These are phyloP conservation scores for Gonapodya sp. DNA, from an alignment of 192 early-diverging fungal genomes.

Conservation along the genomic window DNA sequence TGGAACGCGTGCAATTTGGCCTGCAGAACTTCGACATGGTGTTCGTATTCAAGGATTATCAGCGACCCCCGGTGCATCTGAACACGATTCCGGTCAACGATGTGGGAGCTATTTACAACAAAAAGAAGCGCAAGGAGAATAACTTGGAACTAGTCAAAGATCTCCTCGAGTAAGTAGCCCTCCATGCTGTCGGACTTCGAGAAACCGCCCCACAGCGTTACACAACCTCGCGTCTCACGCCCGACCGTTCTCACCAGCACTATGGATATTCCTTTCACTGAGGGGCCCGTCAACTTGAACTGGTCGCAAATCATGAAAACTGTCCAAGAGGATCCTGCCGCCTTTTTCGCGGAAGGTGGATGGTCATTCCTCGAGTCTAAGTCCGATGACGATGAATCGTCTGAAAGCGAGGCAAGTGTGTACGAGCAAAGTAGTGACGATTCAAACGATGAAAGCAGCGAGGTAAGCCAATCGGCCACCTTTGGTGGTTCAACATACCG, in stretches of 20 bases:
- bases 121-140: slow-evolving; percentile 86
- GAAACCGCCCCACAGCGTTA: too few species aligned
- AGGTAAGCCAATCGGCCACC: neutral
- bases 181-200: too few species aligned
- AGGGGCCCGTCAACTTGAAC: slow-evolving; percentile 88
- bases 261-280: slow-evolving; percentile 83
- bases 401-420: slow-evolving; percentile 48
- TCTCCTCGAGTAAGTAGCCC: slow-evolving; percentile 66
- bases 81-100: slow-evolving; percentile 88
- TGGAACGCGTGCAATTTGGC: slow-evolving; percentile 96
- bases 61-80: slow-evolving; percentile 79
- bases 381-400: slow-evolving; percentile 13
- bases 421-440: slow-evolving; percentile 51
- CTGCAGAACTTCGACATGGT: slow-evolving; percentile 99
- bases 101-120: slow-evolving; percentile 65
- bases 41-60: slow-evolving; percentile 92
- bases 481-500: slow-evolving; percentile 1
- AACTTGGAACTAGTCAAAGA: slow-evolving; percentile 91
- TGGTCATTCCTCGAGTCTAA: slow-evolving; percentile 81
- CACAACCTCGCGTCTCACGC: neutral
- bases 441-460: slow-evolving; percentile 26
- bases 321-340: slow-evolving; percentile 80
- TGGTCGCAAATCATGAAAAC: slow-evolving; percentile 99
- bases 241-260: slow-evolving; percentile 33
- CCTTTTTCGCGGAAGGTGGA: slow-evolving; percentile 84